phyloP scores from a whole-genome alignment of 2,329 filamentous ascomycete genomes.

The Samsoniella hepiali region DNA sequence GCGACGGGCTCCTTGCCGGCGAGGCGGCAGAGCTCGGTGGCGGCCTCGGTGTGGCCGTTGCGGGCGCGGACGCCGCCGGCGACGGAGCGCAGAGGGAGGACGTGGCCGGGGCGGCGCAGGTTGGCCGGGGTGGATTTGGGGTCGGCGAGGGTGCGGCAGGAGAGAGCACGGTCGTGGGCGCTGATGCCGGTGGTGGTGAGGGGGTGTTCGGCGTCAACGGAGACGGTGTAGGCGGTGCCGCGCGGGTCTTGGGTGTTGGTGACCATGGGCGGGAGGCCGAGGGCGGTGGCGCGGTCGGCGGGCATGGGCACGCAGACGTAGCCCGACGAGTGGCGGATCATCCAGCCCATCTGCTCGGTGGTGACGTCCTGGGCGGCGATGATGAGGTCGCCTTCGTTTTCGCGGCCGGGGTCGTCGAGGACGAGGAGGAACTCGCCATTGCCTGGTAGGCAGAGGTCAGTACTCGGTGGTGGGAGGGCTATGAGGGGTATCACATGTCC shows the following conservation, averaged over 20 bases:
- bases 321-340: conserved; percentile 87
- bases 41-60: conserved; percentile 88
- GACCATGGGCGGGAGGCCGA: conserved; percentile 90
- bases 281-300: conserved; percentile 62
- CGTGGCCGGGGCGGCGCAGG: conserved; percentile 83
- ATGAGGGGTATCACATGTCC: conserved; percentile 8
- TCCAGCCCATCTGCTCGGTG: conserved; percentile 88
- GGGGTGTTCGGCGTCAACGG: conserved; percentile 73
- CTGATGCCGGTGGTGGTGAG: conserved; percentile 84
- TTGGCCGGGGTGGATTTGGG: conserved; percentile 51
- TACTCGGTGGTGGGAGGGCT: neutral
- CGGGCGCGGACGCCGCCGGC: conserved; percentile 78
- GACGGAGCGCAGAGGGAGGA: conserved; percentile 78
- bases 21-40: conserved; percentile 82
- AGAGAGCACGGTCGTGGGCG: conserved; percentile 80
- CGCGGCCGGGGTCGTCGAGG: conserved; percentile 85
- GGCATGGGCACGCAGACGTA: conserved; percentile 86
- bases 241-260: conserved; percentile 70
- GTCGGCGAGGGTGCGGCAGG: conserved; percentile 74
- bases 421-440: conserved; percentile 93
- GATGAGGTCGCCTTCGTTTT: conserved; percentile 98
- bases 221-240: conserved; percentile 88
- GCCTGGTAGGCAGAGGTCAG: conserved; percentile 40
- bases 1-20: conserved; percentile 74
- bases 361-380: conserved; percentile 85